Evolutionary conservation across 2,329 filamentous ascomycete species (phyloP).

Genomic region (Huntiella moniliformis): DNA sequence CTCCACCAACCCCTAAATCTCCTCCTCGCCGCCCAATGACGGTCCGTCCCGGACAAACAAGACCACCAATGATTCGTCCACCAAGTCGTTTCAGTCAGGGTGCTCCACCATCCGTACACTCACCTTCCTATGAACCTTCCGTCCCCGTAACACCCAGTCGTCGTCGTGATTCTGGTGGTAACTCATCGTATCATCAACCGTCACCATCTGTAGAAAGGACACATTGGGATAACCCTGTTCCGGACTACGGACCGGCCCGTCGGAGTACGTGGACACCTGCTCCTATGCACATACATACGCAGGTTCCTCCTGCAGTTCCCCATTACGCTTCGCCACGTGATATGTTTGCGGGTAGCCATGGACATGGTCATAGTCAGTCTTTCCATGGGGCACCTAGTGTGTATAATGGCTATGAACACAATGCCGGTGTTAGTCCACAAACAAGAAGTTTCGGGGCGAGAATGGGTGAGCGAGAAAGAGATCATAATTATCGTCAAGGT

Average conservation of each 20-base stretch:
- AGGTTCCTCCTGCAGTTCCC: no score
- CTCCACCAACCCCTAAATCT: conserved; percentile 9
- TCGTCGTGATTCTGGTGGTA: conserved; percentile 2
- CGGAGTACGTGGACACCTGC: conserved; percentile 6
- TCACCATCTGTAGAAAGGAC: no score
- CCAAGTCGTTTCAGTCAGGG: conserved; percentile 6
- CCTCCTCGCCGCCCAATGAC: conserved; percentile 9
- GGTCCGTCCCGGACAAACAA: not conserved
- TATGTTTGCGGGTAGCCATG: not conserved
- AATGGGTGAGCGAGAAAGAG: conserved; percentile 1
- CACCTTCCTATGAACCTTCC: conserved; percentile 3
- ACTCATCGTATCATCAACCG: not conserved
- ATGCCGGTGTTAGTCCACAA: not conserved
- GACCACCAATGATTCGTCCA: not conserved
- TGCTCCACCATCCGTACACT: not conserved
- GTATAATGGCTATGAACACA: conserved; percentile 1
- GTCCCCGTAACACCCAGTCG: not conserved
- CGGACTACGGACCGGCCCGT: not conserved
- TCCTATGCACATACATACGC: not conserved
- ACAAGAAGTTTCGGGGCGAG: not conserved
- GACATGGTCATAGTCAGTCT: conserved; percentile 6
- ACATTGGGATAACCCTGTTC: no score
- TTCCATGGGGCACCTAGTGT: not conserved
- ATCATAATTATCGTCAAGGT: not conserved
- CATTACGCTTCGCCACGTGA: not conserved